Evolutionary conservation across 1,139 yeast species (phyloP).

Genomic region (Suhomyces chickasaworum): DNA sequence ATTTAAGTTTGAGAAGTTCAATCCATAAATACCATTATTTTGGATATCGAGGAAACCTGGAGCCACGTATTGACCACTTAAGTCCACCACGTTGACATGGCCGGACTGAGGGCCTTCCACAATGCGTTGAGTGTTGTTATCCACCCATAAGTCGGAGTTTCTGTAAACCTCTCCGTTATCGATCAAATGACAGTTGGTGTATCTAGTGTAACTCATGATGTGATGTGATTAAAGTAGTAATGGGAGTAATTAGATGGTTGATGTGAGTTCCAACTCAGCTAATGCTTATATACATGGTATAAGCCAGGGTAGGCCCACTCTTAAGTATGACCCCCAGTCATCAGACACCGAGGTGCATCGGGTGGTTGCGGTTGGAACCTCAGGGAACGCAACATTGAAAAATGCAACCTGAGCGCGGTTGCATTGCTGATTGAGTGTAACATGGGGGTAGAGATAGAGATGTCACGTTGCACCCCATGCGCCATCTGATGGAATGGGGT

Average conservation of each 20-base stretch:
- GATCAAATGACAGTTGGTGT: slow-evolving; percentile 55
- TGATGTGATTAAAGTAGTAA: not conserved
- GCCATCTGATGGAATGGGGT: not conserved
- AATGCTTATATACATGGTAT: not conserved
- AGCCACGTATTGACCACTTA: slow-evolving; percentile 51
- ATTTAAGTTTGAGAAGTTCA: slow-evolving; percentile 52
- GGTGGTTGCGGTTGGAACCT: slow-evolving; percentile 2
- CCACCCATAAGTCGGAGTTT: slow-evolving; percentile 48
- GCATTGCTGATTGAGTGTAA: slow-evolving; percentile 7
- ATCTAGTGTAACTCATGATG: slow-evolving; percentile 23
- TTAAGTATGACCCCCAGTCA: slow-evolving; percentile 2
- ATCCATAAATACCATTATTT: slow-evolving; percentile 62
- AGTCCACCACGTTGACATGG: slow-evolving; percentile 38
- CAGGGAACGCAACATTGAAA: slow-evolving; percentile 2
- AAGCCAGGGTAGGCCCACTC: not conserved
- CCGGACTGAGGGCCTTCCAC: slow-evolving; percentile 28
- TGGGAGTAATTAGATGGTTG: not conserved
- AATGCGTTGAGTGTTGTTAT: slow-evolving; percentile 48
- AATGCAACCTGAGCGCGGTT: slow-evolving; percentile 13
- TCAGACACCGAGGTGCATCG: slow-evolving; percentile 2
- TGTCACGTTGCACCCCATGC: slow-evolving; percentile 9
- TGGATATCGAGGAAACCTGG: slow-evolving; percentile 67
- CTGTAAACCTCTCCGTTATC: slow-evolving; percentile 49
- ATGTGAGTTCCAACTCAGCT: not conserved
- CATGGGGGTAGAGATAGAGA: not conserved